Evolutionary conservation across 495 filamentous ascomycete genomes (phyloP).

Genomic region (Xylaria telfairii): DNA sequence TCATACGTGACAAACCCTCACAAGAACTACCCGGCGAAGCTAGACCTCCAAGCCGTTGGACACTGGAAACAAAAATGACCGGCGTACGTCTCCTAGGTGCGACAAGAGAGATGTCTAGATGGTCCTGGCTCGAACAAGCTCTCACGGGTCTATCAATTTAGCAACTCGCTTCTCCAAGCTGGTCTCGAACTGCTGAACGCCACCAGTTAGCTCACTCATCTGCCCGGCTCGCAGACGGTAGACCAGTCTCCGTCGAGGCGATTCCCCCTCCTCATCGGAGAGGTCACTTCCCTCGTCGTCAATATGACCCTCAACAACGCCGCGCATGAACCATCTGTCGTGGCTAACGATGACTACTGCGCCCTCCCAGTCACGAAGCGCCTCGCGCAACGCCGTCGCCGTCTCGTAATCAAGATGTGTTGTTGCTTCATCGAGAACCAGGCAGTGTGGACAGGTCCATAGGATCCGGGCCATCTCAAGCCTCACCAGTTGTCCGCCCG

Average conservation of each 20-base stretch:
- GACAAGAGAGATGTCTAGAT: not conserved
- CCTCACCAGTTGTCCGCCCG: conserved; percentile 80
- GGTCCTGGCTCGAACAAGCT: not conserved
- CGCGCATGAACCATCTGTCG: conserved; percentile 75
- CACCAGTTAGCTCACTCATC: conserved; percentile 60
- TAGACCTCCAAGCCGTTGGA: not conserved
- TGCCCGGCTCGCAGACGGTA: conserved; percentile 64
- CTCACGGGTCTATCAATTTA: conserved; percentile 46
- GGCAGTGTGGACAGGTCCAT: conserved; percentile 70
- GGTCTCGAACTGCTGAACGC: conserved; percentile 69
- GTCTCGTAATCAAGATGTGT: conserved; percentile 86
- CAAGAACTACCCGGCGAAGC: not conserved
- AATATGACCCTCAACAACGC: conserved; percentile 69
- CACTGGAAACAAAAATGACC: not conserved
- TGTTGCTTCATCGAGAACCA: conserved; percentile 83
- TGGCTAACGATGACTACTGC: conserved; percentile 77
- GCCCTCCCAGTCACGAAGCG: conserved; percentile 69
- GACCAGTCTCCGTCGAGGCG: conserved; percentile 58
- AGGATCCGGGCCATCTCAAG: conserved; percentile 72
- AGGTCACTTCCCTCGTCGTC: conserved; percentile 58
- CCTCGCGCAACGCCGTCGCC: conserved; percentile 69
- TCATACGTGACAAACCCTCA: not conserved
- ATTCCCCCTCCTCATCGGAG: conserved; percentile 44
- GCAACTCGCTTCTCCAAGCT: conserved; percentile 65
- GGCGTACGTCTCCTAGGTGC: not conserved